phyloP scores from a whole-genome alignment of 306 rosid genomes.

The Oemleria cerasiformis region DNA sequence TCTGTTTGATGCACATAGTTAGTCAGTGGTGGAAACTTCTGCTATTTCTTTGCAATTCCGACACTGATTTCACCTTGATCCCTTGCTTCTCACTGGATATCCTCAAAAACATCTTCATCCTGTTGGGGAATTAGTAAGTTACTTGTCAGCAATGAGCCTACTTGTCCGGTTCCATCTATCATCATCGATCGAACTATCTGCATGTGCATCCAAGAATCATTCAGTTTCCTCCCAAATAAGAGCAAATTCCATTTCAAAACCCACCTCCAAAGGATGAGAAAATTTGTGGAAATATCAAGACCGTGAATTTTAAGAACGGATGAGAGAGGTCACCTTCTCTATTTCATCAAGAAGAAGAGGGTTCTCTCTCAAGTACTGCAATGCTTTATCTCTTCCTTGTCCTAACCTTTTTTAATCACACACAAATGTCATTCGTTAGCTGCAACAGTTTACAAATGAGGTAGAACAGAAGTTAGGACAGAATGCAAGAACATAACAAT shows the following conservation, averaged over 20 bases:
- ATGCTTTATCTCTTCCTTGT: constrained; percentile 92
- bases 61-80: not conserved
- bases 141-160: constrained; percentile 37
- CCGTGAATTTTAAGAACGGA: not conserved
- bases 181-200: constrained; percentile 68
- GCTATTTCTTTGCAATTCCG: constrained; percentile 1
- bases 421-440: constrained; percentile 21
- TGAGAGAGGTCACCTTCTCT: constrained; percentile 60
- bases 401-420: constrained; percentile 61
- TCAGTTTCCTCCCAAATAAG: not conserved
- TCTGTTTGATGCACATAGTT: not conserved
- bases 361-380: constrained; percentile 80
- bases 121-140: constrained; percentile 33
- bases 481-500: not conserved
- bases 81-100: constrained; percentile 35
- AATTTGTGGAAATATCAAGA: not conserved
- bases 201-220: constrained; percentile 25
- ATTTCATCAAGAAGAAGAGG: constrained; percentile 69
- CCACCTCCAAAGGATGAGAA: not conserved
- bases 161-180: constrained; percentile 59
- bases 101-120: constrained; percentile 48
- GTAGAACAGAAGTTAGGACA: not conserved
- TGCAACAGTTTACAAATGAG: not conserved
- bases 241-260: not conserved
- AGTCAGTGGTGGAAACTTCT: not conserved